Conservation (phyloP, 2,329 filamentous ascomycete species). For the Fusarium sp. region DNA sequence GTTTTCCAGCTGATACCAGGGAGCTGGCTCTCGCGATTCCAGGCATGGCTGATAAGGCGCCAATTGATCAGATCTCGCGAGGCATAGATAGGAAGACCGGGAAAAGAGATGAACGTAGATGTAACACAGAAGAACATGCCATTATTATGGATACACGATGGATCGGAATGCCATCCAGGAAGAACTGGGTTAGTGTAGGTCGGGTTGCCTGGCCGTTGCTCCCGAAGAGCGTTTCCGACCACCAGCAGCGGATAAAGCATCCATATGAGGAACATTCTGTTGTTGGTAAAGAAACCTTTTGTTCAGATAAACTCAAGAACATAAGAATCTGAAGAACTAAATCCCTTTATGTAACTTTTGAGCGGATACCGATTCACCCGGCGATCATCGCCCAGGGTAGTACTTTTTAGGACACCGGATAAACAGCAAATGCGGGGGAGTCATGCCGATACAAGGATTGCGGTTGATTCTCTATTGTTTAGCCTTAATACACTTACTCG, state of each 20-base stretch:
- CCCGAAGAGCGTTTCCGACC: constrained; percentile 9
- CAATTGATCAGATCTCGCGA: constrained; percentile 67
- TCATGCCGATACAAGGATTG: too few relatives aligned
- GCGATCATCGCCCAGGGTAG: too few relatives aligned
- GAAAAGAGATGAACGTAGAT: constrained; percentile 68
- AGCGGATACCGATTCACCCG: too few relatives aligned
- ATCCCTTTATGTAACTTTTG: too few relatives aligned
- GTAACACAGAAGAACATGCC: constrained; percentile 67
- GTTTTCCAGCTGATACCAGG: constrained; percentile 54
- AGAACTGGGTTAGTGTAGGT: constrained; percentile 61
- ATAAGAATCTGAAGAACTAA: too few relatives aligned
- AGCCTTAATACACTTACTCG: too few relatives aligned
- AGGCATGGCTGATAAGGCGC: constrained; percentile 61
- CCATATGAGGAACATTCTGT: constrained; percentile 18
- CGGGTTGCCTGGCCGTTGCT: not conserved
- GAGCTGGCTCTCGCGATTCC: constrained; percentile 60
- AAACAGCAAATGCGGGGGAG: too few relatives aligned
- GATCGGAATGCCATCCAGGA: constrained; percentile 66
- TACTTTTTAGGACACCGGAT: too few relatives aligned
- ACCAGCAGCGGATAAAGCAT: constrained; percentile 2
- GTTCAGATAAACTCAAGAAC: too few relatives aligned
- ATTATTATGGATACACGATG: constrained; percentile 61
- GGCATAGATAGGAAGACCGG: constrained; percentile 67
- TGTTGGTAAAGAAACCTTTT: too few relatives aligned
- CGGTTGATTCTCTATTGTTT: too few relatives aligned